phyloP scores from a whole-genome alignment of 306 rosid species.

The Prosopis cineraria region DNA sequence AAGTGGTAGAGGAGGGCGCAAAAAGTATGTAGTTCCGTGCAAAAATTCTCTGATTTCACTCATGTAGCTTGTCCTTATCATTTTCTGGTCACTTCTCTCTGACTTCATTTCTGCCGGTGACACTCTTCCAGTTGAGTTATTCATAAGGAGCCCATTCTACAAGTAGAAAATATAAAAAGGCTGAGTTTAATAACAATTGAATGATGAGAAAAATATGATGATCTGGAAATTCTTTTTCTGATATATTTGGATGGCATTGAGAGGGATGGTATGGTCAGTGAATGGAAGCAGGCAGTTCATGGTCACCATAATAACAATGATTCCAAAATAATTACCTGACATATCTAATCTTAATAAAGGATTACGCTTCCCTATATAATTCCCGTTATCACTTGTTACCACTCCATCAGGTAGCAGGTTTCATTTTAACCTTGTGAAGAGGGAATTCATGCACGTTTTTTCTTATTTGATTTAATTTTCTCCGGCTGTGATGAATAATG shows the following conservation, averaged over 20 bases:
- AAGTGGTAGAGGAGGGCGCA: conserved; percentile 85
- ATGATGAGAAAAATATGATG: neutral
- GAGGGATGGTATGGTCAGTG: neutral
- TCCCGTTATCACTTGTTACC: neutral
- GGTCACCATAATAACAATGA: neutral
- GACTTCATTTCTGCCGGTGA: neutral
- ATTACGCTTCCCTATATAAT: neutral
- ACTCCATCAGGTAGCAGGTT: neutral
- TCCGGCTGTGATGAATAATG: neutral
- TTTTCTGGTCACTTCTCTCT: conserved; percentile 9
- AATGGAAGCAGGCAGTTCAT: conserved; percentile 5
- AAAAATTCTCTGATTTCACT: conserved; percentile 4
- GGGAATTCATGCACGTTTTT: neutral
- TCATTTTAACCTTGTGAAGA: conserved; percentile 5
- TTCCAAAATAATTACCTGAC: neutral
- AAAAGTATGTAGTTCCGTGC: conserved; percentile 56
- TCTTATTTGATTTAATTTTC: neutral
- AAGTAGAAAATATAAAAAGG: conserved; percentile 1
- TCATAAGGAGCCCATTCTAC: conserved; percentile 3
- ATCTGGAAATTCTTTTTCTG: neutral
- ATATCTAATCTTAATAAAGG: conserved; percentile 10
- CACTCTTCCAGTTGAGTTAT: neutral
- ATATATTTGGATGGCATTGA: neutral
- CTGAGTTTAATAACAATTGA: neutral
- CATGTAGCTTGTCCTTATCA: conserved; percentile 12